Conservation (phyloP, 495 filamentous ascomycete species). For the Hyaloscypha variabilis region DNA sequence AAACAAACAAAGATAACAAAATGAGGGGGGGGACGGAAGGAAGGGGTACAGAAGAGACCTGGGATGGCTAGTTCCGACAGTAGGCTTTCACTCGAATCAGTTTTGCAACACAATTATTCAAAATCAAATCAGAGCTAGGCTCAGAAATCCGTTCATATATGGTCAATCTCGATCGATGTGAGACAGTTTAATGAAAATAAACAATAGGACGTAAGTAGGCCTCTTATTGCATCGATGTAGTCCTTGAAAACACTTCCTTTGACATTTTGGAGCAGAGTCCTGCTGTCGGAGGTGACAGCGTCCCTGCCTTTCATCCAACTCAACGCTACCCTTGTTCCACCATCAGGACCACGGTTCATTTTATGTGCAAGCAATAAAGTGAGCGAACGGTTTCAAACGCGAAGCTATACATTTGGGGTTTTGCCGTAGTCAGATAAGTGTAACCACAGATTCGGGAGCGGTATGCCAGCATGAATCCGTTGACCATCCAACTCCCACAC, state of each 20-base stretch:
- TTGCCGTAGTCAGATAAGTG: too few relatives aligned
- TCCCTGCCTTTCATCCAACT: too few relatives aligned
- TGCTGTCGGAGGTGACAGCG: too few relatives aligned
- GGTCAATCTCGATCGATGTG: constrained; percentile 1
- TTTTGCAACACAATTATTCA: constrained; percentile 13
- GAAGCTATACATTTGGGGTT: too few relatives aligned
- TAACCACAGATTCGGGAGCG: too few relatives aligned
- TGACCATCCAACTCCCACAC: too few relatives aligned
- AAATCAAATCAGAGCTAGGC: constrained; percentile 14
- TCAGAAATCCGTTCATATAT: constrained; percentile 7
- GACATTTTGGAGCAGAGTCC: neutral
- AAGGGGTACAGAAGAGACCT: constrained; percentile 8
- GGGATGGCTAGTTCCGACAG: constrained; percentile 8
- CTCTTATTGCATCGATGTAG: neutral
- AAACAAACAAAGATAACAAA: constrained; percentile 5
- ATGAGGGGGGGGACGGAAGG: neutral
- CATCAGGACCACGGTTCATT: too few relatives aligned
- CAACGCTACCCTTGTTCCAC: too few relatives aligned
- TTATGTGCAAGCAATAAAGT: too few relatives aligned
- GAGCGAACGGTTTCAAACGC: too few relatives aligned
- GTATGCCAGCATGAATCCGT: too few relatives aligned
- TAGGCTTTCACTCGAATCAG: constrained; percentile 1
- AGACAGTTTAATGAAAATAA: neutral
- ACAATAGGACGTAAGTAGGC: neutral
- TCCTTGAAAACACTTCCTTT: constrained; percentile 4